Base-by-base conservation (phyloP, 1,284 basidiomycete genomes). In the Wallemia ichthyophaga region DNA sequence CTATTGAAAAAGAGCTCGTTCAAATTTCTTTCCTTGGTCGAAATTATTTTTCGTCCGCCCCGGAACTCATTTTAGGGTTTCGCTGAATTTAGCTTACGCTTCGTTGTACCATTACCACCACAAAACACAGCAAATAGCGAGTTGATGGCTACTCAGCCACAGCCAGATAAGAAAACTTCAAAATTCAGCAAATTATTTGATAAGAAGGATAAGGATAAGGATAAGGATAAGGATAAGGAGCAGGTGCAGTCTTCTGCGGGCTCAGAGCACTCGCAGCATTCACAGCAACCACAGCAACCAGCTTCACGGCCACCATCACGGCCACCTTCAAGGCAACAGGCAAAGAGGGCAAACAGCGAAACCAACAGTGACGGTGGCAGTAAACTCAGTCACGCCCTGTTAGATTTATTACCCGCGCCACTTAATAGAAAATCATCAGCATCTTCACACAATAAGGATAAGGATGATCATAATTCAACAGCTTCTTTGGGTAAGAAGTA, bases 401-500 rank as follows among this genome's bases (percentile, higher is more conserved):
- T 48, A 11, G 37, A 48, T 19, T 48, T 48, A 21, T 21, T 48
- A 48, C 37, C 37, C 11, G 37, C 37, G 37, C 37, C 37, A 15
- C n/a, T 48, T 5, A 48, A 48, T 48, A 48, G 37, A 19, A 48
- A 48, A 48, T 48, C 37, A 48, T 48, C 37, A 5, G 37, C 37
- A 17, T 17, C 13, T 5, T 48, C 37, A 17, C 37, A 48, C n/a
- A 48, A 48, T 21, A 48, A 48, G n/a, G 37, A 48, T 21, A 48
- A 48, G n/a, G 37, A 48, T 48, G 37, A 48, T 48, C 37, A 48
- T 19, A 48, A 48, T 48, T 15, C 13, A 3, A 48, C 11, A 11
- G n/a, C 37, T 48, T 48, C 37, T 13, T 21, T 48, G n/a, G n/a
- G n/a, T 15, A 83, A 92, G 70, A 96, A 96, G 75, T 98, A 98